A percentile compares a stretch with the other conserved stretches of the same genome.
These are phyloP conservation scores for Caryopteris hybrid DNA, from an alignment of 305 asterid species.

Conservation along the genomic window DNA sequence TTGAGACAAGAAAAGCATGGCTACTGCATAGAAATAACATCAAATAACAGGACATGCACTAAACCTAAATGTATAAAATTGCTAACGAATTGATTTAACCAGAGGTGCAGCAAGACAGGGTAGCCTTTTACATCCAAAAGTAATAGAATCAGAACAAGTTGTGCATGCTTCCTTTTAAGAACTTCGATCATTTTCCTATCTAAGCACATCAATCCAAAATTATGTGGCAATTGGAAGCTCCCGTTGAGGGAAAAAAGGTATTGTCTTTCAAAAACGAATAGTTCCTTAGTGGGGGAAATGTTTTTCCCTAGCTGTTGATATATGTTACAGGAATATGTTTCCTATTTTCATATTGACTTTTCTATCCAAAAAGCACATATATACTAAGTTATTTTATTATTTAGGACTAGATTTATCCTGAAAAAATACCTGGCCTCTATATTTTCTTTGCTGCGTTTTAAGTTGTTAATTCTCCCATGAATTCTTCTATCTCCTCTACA, in stretches of 20 bases:
- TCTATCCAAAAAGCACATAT: neutral
- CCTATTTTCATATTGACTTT: neutral
- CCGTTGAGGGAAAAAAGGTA: neutral
- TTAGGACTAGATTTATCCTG: neutral
- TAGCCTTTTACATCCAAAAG: neutral
- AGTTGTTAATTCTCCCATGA: neutral
- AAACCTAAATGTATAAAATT: neutral
- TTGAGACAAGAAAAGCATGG: neutral
- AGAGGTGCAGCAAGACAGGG: neutral
- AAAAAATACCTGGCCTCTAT: neutral
- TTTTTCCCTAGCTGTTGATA: neutral
- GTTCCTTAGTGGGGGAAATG: neutral
- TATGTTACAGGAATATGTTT: neutral
- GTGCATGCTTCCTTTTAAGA: neutral
- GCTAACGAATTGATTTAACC: neutral
- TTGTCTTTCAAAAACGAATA: neutral
- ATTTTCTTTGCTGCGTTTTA: neutral
- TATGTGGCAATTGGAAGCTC: neutral
- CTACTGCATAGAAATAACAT: neutral
- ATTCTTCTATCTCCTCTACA: neutral
- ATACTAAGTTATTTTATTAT: neutral
- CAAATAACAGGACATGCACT: neutral
- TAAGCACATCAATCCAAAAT: neutral
- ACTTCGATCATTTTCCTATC: neutral
- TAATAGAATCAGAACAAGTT: neutral